Percentiles rank a stretch among this genome's conserved stretches.
Evolutionary conservation across 2,329 filamentous ascomycete genomes (phyloP).

Genomic region (Pseudogymnoascus sp.): DNA sequence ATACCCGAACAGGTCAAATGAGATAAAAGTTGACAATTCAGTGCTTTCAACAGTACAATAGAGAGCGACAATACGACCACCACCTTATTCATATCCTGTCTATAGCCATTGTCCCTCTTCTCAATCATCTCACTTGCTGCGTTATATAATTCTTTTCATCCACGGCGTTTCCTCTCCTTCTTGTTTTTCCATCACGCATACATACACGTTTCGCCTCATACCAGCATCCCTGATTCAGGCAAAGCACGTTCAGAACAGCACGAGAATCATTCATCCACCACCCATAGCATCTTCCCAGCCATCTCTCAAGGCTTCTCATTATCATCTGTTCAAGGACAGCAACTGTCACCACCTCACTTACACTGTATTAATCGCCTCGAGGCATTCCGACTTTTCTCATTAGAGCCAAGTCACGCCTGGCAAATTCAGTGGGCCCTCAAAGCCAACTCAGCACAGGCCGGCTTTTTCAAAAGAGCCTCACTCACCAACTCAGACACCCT

Average conservation of each 20-base stretch:
- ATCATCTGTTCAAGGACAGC: too few species aligned
- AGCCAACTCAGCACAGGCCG: too few species aligned
- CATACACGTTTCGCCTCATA: not conserved
- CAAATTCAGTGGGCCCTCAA: too few species aligned
- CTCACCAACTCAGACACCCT: too few species aligned
- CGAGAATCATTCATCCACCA: not conserved
- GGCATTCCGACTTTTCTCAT: too few species aligned
- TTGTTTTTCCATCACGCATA: not conserved
- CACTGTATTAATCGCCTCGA: too few species aligned
- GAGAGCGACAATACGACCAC: not conserved
- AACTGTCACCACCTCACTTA: too few species aligned
- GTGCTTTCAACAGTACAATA: not conserved
- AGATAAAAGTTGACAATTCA: conserved; percentile 7
- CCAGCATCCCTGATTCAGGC: not conserved
- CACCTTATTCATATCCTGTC: not conserved
- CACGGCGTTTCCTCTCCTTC: not conserved
- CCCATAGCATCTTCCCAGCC: too few species aligned
- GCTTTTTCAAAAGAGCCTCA: too few species aligned
- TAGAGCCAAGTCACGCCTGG: too few species aligned
- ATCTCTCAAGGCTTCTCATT: too few species aligned
- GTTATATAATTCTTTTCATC: not conserved
- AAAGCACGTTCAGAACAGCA: not conserved
- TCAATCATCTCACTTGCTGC: not conserved
- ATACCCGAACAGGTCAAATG: conserved; percentile 8
- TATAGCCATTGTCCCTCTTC: not conserved